Conservation (phyloP, 2,329 filamentous ascomycete genomes). For the Rutstroemia sp. region DNA sequence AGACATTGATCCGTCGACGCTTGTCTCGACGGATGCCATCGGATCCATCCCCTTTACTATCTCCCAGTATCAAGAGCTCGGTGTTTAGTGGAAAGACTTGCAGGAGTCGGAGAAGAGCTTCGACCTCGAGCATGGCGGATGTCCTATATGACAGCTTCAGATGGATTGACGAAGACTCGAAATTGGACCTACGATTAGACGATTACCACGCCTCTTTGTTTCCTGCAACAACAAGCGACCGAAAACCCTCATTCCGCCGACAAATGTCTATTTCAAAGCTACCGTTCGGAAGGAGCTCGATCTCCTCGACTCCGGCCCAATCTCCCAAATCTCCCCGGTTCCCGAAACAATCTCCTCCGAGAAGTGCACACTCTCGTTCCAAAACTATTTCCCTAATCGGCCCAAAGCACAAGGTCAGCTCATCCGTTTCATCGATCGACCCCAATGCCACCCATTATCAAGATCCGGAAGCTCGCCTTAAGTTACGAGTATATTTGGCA, state of each 20-base stretch:
- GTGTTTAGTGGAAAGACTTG: not conserved
- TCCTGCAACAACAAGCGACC: constrained; percentile 33
- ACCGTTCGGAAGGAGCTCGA: constrained; percentile 50
- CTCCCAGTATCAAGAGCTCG: constrained; percentile 1
- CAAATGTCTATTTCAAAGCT: constrained; percentile 65
- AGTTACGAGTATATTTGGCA: constrained; percentile 76
- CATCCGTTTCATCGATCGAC: constrained; percentile 50
- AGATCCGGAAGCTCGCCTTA: constrained; percentile 80
- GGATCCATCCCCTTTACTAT: not conserved
- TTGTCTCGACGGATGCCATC: constrained; percentile 30
- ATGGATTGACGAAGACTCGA: constrained; percentile 67
- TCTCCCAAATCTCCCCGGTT: constrained; percentile 23
- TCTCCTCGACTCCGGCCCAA: constrained; percentile 27
- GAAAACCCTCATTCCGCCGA: constrained; percentile 58
- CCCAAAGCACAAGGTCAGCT: constrained; percentile 22
- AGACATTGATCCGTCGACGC: constrained; percentile 44
- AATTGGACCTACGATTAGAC: constrained; percentile 61
- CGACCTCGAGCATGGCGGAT: constrained; percentile 22
- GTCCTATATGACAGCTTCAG: constrained; percentile 58
- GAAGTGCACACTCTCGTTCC: constrained; percentile 26
- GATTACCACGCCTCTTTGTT: constrained; percentile 51
- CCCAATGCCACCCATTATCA: constrained; percentile 75
- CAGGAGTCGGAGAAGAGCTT: constrained; percentile 8
- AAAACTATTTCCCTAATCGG: constrained; percentile 47
- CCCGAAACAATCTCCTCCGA: constrained; percentile 16